Percentiles rank a stretch among this genome's conserved stretches.
Evolutionary conservation across 305 asterid species (phyloP).

Genomic region (Solanum chacoense): DNA sequence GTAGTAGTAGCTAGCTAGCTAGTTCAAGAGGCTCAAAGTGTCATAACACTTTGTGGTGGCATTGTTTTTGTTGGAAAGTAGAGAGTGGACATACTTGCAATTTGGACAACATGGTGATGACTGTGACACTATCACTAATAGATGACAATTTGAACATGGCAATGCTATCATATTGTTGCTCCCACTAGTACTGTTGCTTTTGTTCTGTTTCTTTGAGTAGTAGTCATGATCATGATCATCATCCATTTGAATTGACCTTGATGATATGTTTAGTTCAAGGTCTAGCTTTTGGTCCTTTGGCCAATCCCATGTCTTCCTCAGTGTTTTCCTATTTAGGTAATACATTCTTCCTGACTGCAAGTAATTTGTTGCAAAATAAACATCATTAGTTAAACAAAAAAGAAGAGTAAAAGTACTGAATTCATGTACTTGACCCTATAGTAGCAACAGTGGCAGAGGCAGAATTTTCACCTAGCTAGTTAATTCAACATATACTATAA

Average conservation of each 20-base stretch:
- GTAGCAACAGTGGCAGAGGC: not conserved
- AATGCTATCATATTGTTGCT: constrained; percentile 34
- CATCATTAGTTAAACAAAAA: not conserved
- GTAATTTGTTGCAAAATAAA: not conserved
- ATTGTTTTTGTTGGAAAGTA: constrained; percentile 6
- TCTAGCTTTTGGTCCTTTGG: constrained; percentile 37
- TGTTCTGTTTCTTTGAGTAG: not conserved
- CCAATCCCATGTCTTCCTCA: constrained; percentile 35
- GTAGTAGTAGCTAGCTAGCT: not conserved
- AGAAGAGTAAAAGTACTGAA: not conserved
- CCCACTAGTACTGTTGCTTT: not conserved
- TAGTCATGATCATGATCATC: not conserved
- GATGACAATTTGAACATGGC: constrained; percentile 54
- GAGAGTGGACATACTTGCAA: constrained; percentile 48
- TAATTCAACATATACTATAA: not conserved
- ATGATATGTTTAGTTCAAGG: constrained; percentile 43
- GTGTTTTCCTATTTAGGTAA: constrained; percentile 36
- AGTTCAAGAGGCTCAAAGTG: not conserved
- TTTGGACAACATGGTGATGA: constrained; percentile 48
- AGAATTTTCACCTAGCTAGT: not conserved
- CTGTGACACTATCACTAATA: constrained; percentile 39
- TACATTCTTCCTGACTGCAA: constrained; percentile 47
- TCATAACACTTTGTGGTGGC: not conserved
- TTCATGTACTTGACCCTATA: not conserved
- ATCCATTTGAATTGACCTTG: not conserved